Conservation (phyloP, 768 basidiomycete species). For the Suillus placidus region DNA sequence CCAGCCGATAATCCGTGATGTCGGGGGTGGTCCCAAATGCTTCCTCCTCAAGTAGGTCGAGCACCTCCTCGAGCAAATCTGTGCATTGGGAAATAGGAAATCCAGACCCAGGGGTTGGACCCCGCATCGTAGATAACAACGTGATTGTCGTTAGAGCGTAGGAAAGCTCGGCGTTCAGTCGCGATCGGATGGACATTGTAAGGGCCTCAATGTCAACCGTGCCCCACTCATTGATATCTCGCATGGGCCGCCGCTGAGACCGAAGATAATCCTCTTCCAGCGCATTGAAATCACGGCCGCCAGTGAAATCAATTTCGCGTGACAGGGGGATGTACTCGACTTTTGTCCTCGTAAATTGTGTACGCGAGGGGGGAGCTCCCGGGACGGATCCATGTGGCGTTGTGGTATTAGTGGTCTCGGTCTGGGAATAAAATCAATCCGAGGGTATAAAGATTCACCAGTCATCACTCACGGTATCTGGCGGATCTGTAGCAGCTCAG, state of each 20-base stretch:
- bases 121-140: constrained; percentile 77
- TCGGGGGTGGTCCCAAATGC: constrained; percentile 62
- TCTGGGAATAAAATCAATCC: constrained; percentile 9
- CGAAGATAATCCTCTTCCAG: constrained; percentile 64
- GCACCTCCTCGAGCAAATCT: constrained; percentile 82
- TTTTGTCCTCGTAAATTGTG: constrained; percentile 69
- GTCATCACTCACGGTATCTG: constrained; percentile 47
- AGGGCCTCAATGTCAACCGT: constrained; percentile 89
- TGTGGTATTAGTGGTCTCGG: not conserved
- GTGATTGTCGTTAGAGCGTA: constrained; percentile 89
- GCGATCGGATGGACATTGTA: constrained; percentile 88
- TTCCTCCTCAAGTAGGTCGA: constrained; percentile 84
- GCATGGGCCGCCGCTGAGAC: constrained; percentile 56
- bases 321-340: constrained; percentile 87
- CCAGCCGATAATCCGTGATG: constrained; percentile 27
- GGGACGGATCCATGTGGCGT: constrained; percentile 30
- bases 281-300: constrained; percentile 76
- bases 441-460: constrained; percentile 12
- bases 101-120: constrained; percentile 54
- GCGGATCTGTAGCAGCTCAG: constrained; percentile 46
- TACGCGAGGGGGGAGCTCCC: constrained; percentile 41
- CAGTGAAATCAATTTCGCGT: constrained; percentile 73
- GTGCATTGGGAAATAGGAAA: constrained; percentile 76
- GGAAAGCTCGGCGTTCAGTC: constrained; percentile 80
- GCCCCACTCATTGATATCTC: constrained; percentile 85